These are phyloP conservation scores for Amanita inopinata DNA, from an alignment of 768 basidiomycete genomes.

Conservation along the genomic window DNA sequence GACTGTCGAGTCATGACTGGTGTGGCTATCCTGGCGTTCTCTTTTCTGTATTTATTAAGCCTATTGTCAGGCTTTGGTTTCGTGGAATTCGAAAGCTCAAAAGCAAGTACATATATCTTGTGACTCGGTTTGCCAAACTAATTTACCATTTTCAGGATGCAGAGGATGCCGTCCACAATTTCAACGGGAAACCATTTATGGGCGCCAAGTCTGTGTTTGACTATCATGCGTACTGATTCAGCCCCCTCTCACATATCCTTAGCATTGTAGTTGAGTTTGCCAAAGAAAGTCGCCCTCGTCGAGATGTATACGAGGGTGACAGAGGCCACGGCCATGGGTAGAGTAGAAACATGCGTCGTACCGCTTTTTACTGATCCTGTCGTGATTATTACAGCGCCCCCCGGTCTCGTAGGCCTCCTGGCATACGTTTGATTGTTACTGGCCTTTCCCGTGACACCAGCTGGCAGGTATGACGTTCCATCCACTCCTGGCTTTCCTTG, in stretches of 20 bases:
- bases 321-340: constrained; percentile 56
- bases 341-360: constrained; percentile 9
- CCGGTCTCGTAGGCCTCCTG: constrained; percentile 69
- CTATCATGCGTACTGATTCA: background rate
- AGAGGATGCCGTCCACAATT: constrained; percentile 82
- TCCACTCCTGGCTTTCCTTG: constrained; percentile 10
- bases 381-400: constrained; percentile 29
- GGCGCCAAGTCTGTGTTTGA: constrained; percentile 57
- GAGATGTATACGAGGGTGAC: constrained; percentile 60
- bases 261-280: constrained; percentile 97
- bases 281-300: constrained; percentile 81
- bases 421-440: constrained; percentile 75
- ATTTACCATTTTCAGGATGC: constrained; percentile 56
- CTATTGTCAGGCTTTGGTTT: constrained; percentile 76
- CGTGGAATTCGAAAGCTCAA: constrained; percentile 86
- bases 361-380: constrained; percentile 13
- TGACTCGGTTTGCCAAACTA: background rate
- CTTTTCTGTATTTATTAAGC: background rate
- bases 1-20: constrained; percentile 95
- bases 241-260: constrained; percentile 4
- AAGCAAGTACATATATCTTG: constrained; percentile 31
- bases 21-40: constrained; percentile 17
- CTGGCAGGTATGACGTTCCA: constrained; percentile 84
- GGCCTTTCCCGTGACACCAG: constrained; percentile 92
- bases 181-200: constrained; percentile 86